These are phyloP conservation scores for Trypanosoma avium DNA, from an alignment of 208 protist genomes.

Conservation along the genomic window DNA sequence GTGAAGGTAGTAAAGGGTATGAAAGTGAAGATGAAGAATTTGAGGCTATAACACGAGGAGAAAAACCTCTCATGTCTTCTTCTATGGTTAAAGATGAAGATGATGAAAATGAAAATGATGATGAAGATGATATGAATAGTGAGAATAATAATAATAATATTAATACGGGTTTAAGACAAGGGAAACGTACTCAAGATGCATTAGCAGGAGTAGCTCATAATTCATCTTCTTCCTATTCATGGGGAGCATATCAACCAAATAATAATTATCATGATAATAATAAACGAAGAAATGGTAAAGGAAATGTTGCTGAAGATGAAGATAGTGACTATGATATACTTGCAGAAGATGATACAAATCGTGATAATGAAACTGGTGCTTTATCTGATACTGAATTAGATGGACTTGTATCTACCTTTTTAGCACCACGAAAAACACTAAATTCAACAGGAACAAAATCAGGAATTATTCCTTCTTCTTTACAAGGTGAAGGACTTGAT, in stretches of 20 bases:
- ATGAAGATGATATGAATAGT: not conserved
- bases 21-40: constrained; percentile 88
- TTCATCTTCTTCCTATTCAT: not conserved
- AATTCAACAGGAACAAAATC: not conserved
- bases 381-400: constrained; percentile 30
- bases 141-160: not conserved
- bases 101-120: constrained; percentile 26
- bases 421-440: constrained; percentile 22
- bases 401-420: constrained; percentile 33
- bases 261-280: not conserved
- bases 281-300: not conserved
- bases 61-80: constrained; percentile 32
- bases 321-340: constrained; percentile 69
- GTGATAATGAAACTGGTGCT: constrained; percentile 34
- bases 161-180: not conserved
- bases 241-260: constrained; percentile 28
- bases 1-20: constrained; percentile 72
- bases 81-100: constrained; percentile 29
- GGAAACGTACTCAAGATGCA: constrained; percentile 21
- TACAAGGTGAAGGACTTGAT: constrained; percentile 29
- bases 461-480: constrained; percentile 14
- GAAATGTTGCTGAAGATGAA: constrained; percentile 20
- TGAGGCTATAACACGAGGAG: constrained; percentile 63
- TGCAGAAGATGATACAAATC: constrained; percentile 39
- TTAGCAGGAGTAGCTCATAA: constrained; percentile 30